Evolutionary conservation across 345 rosid species (phyloP), one percentile per base, ranked within the genome.

Genomic region (Euphorbia pulcherrima): DNA sequence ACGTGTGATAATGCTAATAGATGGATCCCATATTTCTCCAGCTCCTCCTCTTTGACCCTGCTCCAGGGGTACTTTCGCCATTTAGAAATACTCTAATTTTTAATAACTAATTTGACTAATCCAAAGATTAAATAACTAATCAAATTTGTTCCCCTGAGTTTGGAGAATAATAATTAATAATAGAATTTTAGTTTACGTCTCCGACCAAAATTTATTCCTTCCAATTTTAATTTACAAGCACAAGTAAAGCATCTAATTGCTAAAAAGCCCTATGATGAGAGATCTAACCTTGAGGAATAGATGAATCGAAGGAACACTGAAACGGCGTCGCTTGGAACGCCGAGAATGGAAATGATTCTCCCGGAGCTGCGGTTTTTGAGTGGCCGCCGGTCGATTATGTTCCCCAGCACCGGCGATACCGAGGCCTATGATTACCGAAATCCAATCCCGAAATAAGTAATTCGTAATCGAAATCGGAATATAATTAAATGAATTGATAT

Each of bases 321-420:
- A 66, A 92, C 98, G 64, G 98, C 97, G 57, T 78, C 84, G 80
- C 84, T 77, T 2, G 97, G 96, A 50, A 92, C 98, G 11, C 98
- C 97, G 58, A 83, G 83, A 69, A 92, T 88, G 40, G 84, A 85
- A 27, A 92, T 80, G 71, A 85, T 67, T 72, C 54, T 80, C 72
- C 78, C 83, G 0, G 90, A 78, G 68, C 86, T 76, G 35, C 83
- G 81, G 75, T 79, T 84, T 76, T 76, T 85, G 29, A 50, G 70
- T 18, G 85, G 89, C 55, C 79, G 89, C 55, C 79, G 70, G 55
- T 79, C 86, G 30, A 92, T 84, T 62, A 84, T 53, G 65, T 75
- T 87, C 56, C 75, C 88, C 72, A 92, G 71, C 5, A 90, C 90
- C 55, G 87, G 84, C 16, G 98, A 92, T 2, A 66, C 93, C 6